Evolutionary conservation across 2,329 filamentous ascomycete species (phyloP).

Genomic region (Xylariaceae sp.): DNA sequence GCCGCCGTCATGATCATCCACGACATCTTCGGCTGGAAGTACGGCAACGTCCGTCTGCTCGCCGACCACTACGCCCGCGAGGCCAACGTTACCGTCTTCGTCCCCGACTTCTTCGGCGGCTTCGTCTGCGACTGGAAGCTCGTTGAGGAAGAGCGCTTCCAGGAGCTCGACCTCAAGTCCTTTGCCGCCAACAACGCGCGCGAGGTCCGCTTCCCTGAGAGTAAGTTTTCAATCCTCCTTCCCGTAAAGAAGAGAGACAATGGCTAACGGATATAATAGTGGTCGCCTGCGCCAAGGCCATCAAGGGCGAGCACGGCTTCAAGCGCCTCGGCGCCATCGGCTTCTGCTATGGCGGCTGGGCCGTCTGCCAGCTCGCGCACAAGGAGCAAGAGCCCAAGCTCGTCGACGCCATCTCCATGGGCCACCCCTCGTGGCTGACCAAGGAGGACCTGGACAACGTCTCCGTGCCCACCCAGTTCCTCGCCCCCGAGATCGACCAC

Average conservation of each 20-base stretch:
- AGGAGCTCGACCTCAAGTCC: constrained; percentile 35
- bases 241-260: no score
- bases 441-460: constrained; percentile 41
- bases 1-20: constrained; percentile 36
- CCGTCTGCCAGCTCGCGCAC: constrained; percentile 38
- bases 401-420: constrained; percentile 39
- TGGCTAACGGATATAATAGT: no score
- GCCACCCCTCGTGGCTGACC: constrained; percentile 38
- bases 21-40: constrained; percentile 42
- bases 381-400: constrained; percentile 31
- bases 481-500: constrained; percentile 37
- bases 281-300: constrained; percentile 31
- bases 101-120: constrained; percentile 37
- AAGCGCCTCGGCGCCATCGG: constrained; percentile 38
- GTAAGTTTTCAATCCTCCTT: not conserved
- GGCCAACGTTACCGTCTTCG: constrained; percentile 41
- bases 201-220: constrained; percentile 36
- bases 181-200: constrained; percentile 36
- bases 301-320: constrained; percentile 30
- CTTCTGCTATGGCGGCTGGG: constrained; percentile 46
- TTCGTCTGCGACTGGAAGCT: constrained; percentile 30
- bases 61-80: constrained; percentile 45
- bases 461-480: constrained; percentile 41
- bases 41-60: constrained; percentile 41
- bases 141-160: constrained; percentile 27